A percentile compares a stretch with the other conserved stretches of the same genome.
Evolutionary conservation across 371 early-diverging fungal genomes (phyloP).

Genomic region (Syncephalastrum monosporum): DNA sequence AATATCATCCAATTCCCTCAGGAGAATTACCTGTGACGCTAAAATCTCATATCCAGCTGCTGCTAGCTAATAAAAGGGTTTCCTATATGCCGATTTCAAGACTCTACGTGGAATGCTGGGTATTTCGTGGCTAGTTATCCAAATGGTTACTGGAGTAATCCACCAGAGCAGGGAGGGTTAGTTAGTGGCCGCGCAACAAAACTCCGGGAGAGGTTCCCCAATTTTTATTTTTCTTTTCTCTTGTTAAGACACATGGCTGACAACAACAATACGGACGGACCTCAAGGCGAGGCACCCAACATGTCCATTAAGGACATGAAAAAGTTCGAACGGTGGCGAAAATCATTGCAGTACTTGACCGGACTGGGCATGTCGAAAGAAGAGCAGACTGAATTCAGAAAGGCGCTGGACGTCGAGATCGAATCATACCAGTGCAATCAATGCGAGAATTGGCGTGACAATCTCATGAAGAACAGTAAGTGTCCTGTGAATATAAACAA

Average conservation of each 20-base stretch:
- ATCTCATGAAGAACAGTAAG: conserved; percentile 69
- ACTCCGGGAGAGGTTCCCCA: too few species aligned
- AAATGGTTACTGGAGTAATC: too few species aligned
- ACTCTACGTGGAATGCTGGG: too few species aligned
- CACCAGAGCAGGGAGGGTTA: too few species aligned
- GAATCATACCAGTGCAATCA: conserved; percentile 55
- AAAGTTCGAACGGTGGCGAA: conserved; percentile 58
- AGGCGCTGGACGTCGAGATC: conserved; percentile 40
- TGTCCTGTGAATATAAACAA: not conserved
- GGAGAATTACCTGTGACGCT: too few species aligned
- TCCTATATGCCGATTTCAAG: too few species aligned
- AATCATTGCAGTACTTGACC: conserved; percentile 54
- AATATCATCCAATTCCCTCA: too few species aligned
- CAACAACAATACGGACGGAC: conserved; percentile 1
- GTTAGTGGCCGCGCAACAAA: too few species aligned
- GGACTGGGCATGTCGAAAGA: conserved; percentile 61
- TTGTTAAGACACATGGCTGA: not conserved
- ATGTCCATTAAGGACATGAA: conserved; percentile 34
- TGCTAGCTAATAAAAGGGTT: too few species aligned
- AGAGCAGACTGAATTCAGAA: conserved; percentile 36
- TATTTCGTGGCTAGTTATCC: too few species aligned
- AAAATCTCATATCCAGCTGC: too few species aligned
- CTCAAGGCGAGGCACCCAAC: not conserved
- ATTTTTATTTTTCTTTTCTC: too few species aligned
- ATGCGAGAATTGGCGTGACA: conserved; percentile 75